phyloP scores from a whole-genome alignment of 257 asterid genomes.

The Capsicum chinense region DNA sequence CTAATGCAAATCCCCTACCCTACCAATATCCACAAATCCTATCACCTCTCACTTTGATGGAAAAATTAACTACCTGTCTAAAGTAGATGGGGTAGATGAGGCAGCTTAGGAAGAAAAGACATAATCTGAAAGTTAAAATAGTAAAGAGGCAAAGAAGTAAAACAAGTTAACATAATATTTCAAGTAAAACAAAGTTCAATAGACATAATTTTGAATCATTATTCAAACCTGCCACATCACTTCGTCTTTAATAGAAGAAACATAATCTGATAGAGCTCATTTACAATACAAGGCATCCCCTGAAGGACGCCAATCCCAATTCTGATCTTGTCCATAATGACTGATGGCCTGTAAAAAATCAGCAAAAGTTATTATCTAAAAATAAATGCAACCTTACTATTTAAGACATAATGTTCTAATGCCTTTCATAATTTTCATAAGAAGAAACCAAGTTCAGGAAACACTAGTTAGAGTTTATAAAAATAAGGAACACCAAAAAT shows the following conservation, averaged over 20 bases:
- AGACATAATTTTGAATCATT: slow-evolving; percentile 11
- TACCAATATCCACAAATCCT: not conserved
- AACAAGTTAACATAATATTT: not conserved
- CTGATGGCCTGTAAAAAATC: slow-evolving; percentile 61
- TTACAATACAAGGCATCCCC: slow-evolving; percentile 94
- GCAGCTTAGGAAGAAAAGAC: slow-evolving; percentile 86
- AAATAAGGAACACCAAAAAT: not conserved
- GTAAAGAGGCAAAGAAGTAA: not conserved
- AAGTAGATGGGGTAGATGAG: slow-evolving; percentile 88
- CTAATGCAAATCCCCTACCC: too few relatives aligned
- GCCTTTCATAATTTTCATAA: not conserved
- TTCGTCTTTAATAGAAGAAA: slow-evolving; percentile 35
- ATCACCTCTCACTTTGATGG: not conserved
- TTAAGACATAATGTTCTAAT: not conserved
- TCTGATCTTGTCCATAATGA: slow-evolving; percentile 53
- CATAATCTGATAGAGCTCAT: slow-evolving; percentile 87
- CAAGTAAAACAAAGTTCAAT: not conserved
- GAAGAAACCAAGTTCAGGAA: not conserved
- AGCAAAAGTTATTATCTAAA: slow-evolving; percentile 22
- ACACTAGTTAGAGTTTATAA: not conserved
- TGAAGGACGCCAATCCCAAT: slow-evolving; percentile 80
- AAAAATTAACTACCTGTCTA: slow-evolving; percentile 59
- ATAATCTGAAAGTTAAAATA: slow-evolving; percentile 58
- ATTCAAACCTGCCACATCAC: not conserved
- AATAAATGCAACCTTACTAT: slow-evolving; percentile 10